A percentile compares a stretch with the other conserved stretches of the same genome.
phyloP scores from a whole-genome alignment of 2,329 filamentous ascomycete species.

The Beauveria varroae region DNA sequence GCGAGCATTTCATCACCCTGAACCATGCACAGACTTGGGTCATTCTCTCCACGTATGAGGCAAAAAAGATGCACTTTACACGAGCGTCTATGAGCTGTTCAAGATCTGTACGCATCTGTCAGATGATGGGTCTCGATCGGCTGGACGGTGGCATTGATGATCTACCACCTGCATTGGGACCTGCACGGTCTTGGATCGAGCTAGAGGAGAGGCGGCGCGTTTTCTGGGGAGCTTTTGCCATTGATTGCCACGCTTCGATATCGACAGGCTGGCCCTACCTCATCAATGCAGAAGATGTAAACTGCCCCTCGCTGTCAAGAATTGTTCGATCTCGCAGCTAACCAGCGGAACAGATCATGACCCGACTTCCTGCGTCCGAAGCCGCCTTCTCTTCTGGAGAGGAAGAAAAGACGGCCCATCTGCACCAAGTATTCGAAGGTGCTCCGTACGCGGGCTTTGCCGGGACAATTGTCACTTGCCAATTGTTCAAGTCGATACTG shows the following conservation, averaged over 20 bases:
- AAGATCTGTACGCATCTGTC: conserved; percentile 58
- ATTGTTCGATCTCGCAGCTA: neutral
- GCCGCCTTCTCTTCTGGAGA: conserved; percentile 63
- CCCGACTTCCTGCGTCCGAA: conserved; percentile 73
- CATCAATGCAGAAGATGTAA: conserved; percentile 63
- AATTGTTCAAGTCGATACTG: conserved; percentile 74
- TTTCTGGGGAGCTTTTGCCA: conserved; percentile 79
- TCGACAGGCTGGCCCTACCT: conserved; percentile 86
- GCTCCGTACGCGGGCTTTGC: conserved; percentile 62
- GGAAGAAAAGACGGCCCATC: conserved; percentile 52
- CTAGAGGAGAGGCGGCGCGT: conserved; percentile 67
- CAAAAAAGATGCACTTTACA: conserved; percentile 77
- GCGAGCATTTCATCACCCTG: conserved; percentile 74
- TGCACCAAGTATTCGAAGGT: conserved; percentile 58
- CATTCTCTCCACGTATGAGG: conserved; percentile 70
- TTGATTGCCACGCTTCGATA: conserved; percentile 79
- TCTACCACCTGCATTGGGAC: conserved; percentile 65
- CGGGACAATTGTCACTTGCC: conserved; percentile 64
- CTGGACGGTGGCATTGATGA: conserved; percentile 59
- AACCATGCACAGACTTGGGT: conserved; percentile 75
- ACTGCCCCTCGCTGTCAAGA: conserved; percentile 10
- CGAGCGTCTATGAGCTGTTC: conserved; percentile 78
- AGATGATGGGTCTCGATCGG: conserved; percentile 81
- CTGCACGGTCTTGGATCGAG: conserved; percentile 74
- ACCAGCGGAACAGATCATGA: conserved; percentile 49